phyloP scores from a whole-genome alignment of 1,284 basidiomycete species.

The Tylopilus sp. region DNA sequence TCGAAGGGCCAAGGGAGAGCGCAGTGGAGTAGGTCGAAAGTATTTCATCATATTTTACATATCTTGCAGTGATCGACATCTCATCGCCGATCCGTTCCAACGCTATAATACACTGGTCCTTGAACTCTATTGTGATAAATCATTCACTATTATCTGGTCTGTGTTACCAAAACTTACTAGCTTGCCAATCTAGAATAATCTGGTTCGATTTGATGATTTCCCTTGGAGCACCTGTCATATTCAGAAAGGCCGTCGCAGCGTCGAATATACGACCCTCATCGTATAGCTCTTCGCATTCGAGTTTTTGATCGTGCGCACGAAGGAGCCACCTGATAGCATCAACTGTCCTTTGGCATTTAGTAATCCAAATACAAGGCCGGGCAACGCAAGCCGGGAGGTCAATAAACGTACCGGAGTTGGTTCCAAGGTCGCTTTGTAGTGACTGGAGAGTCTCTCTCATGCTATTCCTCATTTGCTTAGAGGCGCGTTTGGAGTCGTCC shows the following conservation, averaged over 20 bases:
- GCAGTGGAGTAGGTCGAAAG: constrained; percentile 9
- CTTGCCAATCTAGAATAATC: constrained; percentile 10
- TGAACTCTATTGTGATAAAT: constrained; percentile 17
- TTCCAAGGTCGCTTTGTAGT: too few relatives aligned
- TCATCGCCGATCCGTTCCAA: constrained; percentile 17
- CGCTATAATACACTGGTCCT: not conserved
- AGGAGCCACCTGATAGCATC: not conserved
- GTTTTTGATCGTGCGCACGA: not conserved
- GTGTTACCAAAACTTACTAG: constrained; percentile 1
- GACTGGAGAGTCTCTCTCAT: too few relatives aligned
- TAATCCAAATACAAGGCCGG: too few relatives aligned
- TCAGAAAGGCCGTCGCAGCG: not conserved
- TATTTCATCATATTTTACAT: constrained; percentile 8
- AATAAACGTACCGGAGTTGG: too few relatives aligned
- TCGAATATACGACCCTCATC: not conserved
- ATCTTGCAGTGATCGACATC: not conserved
- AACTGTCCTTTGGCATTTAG: too few relatives aligned
- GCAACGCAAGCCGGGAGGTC: too few relatives aligned
- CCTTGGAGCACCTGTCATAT: not conserved
- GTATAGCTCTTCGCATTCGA: not conserved
- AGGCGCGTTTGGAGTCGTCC: too few relatives aligned
- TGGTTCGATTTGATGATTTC: constrained; percentile 5
- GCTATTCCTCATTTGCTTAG: too few relatives aligned
- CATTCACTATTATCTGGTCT: too few relatives aligned
- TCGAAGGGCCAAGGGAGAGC: constrained; percentile 5